These are phyloP conservation scores for Vitis hybrid DNA, from an alignment of 177 flowering plant genomes.

Conservation along the genomic window DNA sequence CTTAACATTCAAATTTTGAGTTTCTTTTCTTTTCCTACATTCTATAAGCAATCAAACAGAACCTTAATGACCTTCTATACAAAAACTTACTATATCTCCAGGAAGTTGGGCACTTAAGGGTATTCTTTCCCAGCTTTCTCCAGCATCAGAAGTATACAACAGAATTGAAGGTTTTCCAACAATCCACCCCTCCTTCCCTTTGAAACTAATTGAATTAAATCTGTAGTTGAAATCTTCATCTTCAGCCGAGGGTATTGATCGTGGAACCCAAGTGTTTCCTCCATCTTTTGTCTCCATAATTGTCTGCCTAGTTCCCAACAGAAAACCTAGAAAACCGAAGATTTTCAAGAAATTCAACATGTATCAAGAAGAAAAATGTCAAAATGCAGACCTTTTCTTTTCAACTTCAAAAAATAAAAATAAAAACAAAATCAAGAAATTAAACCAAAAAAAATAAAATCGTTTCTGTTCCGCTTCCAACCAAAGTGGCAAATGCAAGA, in stretches of 20 bases:
- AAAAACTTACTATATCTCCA: slow-evolving; percentile 78
- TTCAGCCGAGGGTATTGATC: slow-evolving; percentile 92
- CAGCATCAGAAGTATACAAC: slow-evolving; percentile 86
- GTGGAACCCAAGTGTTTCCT: slow-evolving; percentile 84
- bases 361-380: not conserved
- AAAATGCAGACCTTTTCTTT: not conserved
- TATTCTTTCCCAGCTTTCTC: slow-evolving; percentile 88
- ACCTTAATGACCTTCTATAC: not conserved
- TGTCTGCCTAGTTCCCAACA: slow-evolving; percentile 95
- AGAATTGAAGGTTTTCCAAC: slow-evolving; percentile 94
- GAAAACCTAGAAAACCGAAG: slow-evolving; percentile 52
- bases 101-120: slow-evolving; percentile 94
- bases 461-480: no score
- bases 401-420: not conserved
- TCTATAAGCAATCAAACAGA: no score
- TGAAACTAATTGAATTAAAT: slow-evolving; percentile 89
- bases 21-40: no score
- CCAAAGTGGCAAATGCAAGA: no score
- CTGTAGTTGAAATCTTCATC: slow-evolving; percentile 98
- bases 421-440: not conserved
- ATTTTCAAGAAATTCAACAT: slow-evolving; percentile 1
- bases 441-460: not conserved
- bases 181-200: slow-evolving; percentile 98
- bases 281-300: slow-evolving; percentile 96
- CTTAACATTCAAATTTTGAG: no score